Conservation (phyloP, 78 protist genomes). For the Parvularia atlantis region DNA sequence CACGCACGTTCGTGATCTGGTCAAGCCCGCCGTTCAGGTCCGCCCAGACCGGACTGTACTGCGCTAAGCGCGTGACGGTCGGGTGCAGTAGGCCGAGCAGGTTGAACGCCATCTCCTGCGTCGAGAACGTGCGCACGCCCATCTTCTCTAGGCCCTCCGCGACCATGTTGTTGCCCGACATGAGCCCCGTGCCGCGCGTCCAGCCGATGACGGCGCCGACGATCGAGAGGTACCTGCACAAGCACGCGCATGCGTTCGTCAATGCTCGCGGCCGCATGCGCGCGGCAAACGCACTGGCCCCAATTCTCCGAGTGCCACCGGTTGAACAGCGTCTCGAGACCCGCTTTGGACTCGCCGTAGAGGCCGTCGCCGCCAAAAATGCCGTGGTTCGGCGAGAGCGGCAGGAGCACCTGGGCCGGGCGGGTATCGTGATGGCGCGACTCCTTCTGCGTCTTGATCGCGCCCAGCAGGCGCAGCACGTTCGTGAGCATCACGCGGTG, state of each 20-base stretch:
- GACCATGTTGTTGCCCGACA: conserved; percentile 42
- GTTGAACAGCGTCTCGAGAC: conserved; percentile 45
- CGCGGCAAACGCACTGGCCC: too few relatives aligned
- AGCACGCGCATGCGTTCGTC: background rate
- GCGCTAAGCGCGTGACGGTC: conserved; percentile 1
- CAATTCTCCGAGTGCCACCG: conserved; percentile 51
- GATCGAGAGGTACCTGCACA: conserved; percentile 36
- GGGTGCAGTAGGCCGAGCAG: conserved; percentile 34
- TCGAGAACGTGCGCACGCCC: conserved; percentile 53
- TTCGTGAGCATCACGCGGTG: conserved; percentile 65
- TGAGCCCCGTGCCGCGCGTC: conserved; percentile 65
- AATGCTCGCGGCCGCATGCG: background rate
- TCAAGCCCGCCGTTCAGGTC: conserved; percentile 44
- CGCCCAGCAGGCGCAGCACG: conserved; percentile 43
- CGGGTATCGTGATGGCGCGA: conserved; percentile 2
- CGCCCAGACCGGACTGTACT: conserved; percentile 40
- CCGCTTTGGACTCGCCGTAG: conserved; percentile 55
- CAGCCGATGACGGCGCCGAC: conserved; percentile 59
- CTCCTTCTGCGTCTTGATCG: conserved; percentile 21
- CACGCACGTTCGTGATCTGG: background rate
- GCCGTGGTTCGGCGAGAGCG: conserved; percentile 62
- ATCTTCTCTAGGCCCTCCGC: conserved; percentile 29
- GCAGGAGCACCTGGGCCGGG: conserved; percentile 29
- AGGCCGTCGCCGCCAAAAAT: conserved; percentile 59
- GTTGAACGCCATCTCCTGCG: conserved; percentile 45